A percentile compares a stretch with the other conserved stretches of the same genome.
Evolutionary conservation across 306 rosid genomes (phyloP).

Genomic region (Boehmeria nivea): DNA sequence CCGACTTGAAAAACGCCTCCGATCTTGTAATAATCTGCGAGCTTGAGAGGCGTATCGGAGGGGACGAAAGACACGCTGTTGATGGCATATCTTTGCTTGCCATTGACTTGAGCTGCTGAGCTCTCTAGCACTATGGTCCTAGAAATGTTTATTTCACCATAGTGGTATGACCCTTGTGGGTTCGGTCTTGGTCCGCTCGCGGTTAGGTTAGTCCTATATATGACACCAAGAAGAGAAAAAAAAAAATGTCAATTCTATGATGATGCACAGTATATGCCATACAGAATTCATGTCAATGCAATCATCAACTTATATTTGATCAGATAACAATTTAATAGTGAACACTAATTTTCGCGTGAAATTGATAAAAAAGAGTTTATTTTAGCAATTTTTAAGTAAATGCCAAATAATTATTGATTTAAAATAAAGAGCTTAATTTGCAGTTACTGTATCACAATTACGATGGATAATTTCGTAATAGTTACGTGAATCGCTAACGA

Average conservation of each 20-base stretch:
- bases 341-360: no score
- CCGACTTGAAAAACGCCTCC: constrained; percentile 64
- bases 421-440: no score
- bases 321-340: no score
- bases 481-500: no score
- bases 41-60: constrained; percentile 75
- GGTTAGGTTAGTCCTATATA: constrained; percentile 72
- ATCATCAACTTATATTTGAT: no score
- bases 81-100: constrained; percentile 78
- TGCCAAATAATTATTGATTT: no score
- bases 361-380: no score
- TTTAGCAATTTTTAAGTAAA: no score
- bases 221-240: neutral
- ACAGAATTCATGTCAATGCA: no score
- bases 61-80: constrained; percentile 68
- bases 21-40: constrained; percentile 83
- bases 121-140: constrained; percentile 60
- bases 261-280: neutral
- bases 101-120: constrained; percentile 59
- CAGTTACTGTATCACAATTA: no score
- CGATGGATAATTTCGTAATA: no score
- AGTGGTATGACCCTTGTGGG: constrained; percentile 95
- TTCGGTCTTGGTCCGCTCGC: constrained; percentile 99
- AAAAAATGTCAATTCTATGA: no score
- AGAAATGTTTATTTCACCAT: constrained; percentile 61